These are phyloP conservation scores for Ascochyta viciae-villosae DNA, from an alignment of 2,329 filamentous ascomycete species.

Conservation along the genomic window DNA sequence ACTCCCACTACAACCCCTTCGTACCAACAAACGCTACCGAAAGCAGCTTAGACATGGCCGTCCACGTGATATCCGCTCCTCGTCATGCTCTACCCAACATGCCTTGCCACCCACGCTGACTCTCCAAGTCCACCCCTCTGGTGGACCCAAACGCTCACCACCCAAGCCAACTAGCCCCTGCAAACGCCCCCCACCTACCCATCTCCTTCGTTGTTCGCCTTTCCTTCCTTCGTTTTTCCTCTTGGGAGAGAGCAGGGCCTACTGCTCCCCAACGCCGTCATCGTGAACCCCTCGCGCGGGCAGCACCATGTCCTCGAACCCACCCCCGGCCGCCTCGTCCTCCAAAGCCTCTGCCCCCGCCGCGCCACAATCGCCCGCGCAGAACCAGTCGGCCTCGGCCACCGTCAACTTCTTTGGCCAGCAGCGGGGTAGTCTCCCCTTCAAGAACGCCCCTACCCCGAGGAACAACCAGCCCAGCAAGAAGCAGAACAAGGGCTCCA, in stretches of 20 bases:
- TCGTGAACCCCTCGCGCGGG: slow-evolving; percentile 38
- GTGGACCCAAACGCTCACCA: slow-evolving; percentile 35
- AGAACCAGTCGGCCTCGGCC: slow-evolving; percentile 53
- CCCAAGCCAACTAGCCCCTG: slow-evolving; percentile 8
- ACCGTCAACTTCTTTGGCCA: slow-evolving; percentile 54
- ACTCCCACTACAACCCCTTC: not conserved
- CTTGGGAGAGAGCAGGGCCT: not conserved
- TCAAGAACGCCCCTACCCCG: slow-evolving; percentile 57
- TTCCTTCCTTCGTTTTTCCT: slow-evolving; percentile 9
- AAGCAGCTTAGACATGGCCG: not conserved
- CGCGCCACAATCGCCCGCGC: slow-evolving; percentile 52
- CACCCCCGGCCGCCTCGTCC: slow-evolving; percentile 48
- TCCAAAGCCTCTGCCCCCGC: slow-evolving; percentile 51
- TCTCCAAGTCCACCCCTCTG: slow-evolving; percentile 42
- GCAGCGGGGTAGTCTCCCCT: slow-evolving; percentile 50
- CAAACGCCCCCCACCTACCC: not conserved
- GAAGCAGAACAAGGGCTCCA: slow-evolving; percentile 85
- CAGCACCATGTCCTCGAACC: slow-evolving; percentile 55
- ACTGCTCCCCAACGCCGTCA: slow-evolving; percentile 22
- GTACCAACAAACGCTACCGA: not conserved
- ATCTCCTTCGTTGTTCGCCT: slow-evolving; percentile 9
- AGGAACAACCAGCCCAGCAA: slow-evolving; percentile 78
- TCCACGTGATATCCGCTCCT: slow-evolving; percentile 9
- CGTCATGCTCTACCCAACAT: slow-evolving; percentile 10
- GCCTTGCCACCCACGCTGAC: slow-evolving; percentile 24